A percentile compares a stretch with the other conserved stretches of the same genome.
These are phyloP conservation scores for Hypholoma sublateritium DNA, from an alignment of 768 basidiomycete genomes.

Conservation along the genomic window DNA sequence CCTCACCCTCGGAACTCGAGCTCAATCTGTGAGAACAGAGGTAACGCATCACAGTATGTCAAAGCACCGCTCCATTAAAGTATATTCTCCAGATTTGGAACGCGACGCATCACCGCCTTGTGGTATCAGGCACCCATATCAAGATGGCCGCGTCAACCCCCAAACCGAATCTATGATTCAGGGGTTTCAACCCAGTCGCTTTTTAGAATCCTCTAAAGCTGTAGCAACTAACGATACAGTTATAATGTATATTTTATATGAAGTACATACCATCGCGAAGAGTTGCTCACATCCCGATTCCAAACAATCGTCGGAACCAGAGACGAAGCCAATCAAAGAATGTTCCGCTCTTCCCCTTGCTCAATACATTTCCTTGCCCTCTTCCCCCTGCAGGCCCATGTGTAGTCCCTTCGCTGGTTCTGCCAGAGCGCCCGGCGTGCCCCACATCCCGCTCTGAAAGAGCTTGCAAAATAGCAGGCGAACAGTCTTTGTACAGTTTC, in stretches of 20 bases:
- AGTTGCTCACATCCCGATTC: not conserved
- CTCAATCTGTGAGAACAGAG: conserved; percentile 49
- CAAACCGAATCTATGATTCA: not conserved
- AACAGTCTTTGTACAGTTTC: conserved; percentile 48
- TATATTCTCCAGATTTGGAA: conserved; percentile 50
- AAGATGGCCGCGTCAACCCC: conserved; percentile 48
- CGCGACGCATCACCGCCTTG: conserved; percentile 46
- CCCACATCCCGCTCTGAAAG: conserved; percentile 15
- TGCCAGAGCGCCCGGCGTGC: not conserved
- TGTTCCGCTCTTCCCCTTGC: not conserved
- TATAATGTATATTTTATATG: too few relatives aligned
- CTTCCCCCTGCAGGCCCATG: not conserved
- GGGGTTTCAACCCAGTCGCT: not conserved
- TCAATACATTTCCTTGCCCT: not conserved
- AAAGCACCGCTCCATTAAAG: too few relatives aligned
- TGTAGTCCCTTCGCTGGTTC: not conserved
- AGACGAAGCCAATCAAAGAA: conserved; percentile 6
- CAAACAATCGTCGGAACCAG: conserved; percentile 2
- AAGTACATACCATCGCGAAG: not conserved
- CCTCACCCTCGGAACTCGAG: conserved; percentile 45
- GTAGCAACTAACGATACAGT: not conserved
- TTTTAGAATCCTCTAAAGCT: not conserved
- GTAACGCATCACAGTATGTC: conserved; percentile 22
- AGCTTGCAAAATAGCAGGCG: conserved; percentile 47
- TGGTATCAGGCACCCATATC: conserved; percentile 53